phyloP scores from a whole-genome alignment of 805 yeast species.

The Saccharomycopsis sp. region DNA sequence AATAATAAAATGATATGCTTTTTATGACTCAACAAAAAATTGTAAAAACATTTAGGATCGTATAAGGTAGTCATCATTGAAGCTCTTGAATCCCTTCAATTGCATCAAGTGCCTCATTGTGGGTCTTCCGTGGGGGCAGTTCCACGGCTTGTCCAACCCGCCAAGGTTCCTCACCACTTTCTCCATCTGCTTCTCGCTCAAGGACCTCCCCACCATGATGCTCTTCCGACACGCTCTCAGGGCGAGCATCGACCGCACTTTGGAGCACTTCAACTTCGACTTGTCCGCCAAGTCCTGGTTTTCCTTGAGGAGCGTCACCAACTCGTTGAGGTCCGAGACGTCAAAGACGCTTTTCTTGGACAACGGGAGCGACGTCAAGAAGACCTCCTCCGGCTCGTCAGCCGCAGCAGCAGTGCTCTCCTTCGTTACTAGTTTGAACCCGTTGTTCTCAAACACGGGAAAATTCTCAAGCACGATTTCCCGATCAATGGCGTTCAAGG shows the following conservation, averaged over 20 bases:
- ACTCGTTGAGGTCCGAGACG: slow-evolving; percentile 53
- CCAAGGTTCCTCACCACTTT: slow-evolving; percentile 61
- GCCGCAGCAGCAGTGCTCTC: slow-evolving; percentile 28
- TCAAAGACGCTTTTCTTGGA: slow-evolving; percentile 65
- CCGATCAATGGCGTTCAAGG: slow-evolving; percentile 73
- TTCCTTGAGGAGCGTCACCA: slow-evolving; percentile 58
- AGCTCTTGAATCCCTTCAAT: slow-evolving; percentile 37
- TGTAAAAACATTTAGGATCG: no score
- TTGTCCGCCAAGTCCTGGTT: slow-evolving; percentile 31
- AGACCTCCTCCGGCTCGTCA: slow-evolving; percentile 32
- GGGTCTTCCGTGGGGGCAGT: slow-evolving; percentile 94
- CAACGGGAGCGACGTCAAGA: slow-evolving; percentile 57
- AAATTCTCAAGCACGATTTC: slow-evolving; percentile 54
- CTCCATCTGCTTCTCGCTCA: slow-evolving; percentile 52
- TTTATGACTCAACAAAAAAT: no score
- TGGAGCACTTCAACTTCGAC: slow-evolving; percentile 51
- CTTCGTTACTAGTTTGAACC: slow-evolving; percentile 53
- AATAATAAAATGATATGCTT: no score
- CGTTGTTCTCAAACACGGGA: slow-evolving; percentile 57
- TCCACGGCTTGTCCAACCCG: slow-evolving; percentile 85
- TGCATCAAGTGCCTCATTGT: slow-evolving; percentile 87
- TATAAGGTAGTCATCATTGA: slow-evolving; percentile 34
- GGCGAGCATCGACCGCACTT: slow-evolving; percentile 78
- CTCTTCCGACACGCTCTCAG: slow-evolving; percentile 92
- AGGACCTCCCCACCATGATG: slow-evolving; percentile 83